These are phyloP conservation scores for Diplotaxis tenuifolia DNA, from an alignment of 345 rosid genomes.

Conservation along the genomic window DNA sequence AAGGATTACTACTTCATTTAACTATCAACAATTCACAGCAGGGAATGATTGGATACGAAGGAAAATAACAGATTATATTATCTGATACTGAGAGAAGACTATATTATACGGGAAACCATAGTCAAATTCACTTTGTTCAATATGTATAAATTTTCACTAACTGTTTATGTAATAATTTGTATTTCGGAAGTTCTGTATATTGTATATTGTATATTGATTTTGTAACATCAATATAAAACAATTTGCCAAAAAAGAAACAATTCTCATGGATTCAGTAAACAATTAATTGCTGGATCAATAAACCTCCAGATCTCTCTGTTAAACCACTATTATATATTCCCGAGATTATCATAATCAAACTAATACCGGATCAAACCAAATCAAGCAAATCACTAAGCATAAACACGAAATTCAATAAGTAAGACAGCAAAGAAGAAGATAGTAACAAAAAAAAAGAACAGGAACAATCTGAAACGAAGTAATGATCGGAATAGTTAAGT, in stretches of 20 bases:
- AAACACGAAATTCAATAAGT: not conserved
- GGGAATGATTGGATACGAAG: not conserved
- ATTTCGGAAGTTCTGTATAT: no score
- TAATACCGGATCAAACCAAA: not conserved
- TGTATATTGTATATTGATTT: not conserved
- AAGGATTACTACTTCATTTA: not conserved
- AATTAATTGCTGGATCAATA: not conserved
- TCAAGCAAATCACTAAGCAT: not conserved
- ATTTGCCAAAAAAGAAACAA: not conserved
- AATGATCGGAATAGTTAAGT: not conserved
- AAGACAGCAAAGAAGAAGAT: not conserved
- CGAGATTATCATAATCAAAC: not conserved
- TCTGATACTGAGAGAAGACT: not conserved
- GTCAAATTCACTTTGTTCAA: no score
- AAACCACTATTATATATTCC: slow-evolving; percentile 26
- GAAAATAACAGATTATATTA: no score
- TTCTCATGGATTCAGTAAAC: not conserved
- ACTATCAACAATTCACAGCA: not conserved
- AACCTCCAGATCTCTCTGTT: slow-evolving; percentile 30
- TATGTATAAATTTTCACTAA: no score
- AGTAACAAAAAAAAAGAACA: not conserved
- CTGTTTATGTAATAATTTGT: no score
- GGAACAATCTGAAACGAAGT: not conserved
- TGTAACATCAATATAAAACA: not conserved
- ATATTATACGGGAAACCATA: no score